These are phyloP conservation scores for Metarhizium album DNA, from an alignment of 2,329 filamentous ascomycete species.

Conservation along the genomic window DNA sequence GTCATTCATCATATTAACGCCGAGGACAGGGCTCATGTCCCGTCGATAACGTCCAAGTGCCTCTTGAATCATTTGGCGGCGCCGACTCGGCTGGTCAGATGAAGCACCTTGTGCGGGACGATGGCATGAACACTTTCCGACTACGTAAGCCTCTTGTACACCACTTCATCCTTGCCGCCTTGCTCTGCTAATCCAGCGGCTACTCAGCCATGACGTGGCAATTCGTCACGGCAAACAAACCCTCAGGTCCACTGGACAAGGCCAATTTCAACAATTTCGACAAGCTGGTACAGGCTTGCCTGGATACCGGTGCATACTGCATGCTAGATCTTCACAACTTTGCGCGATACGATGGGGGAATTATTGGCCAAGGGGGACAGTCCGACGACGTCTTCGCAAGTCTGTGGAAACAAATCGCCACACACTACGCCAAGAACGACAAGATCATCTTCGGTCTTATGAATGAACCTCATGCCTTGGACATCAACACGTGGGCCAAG, in stretches of 20 bases:
- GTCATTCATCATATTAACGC: background rate
- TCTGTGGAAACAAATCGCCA: slow-evolving; percentile 48
- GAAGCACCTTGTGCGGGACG: slow-evolving; percentile 42
- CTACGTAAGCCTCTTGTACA: slow-evolving; percentile 27
- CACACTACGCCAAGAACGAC: slow-evolving; percentile 43
- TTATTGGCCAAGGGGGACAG: slow-evolving; percentile 57
- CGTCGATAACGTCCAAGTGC: slow-evolving; percentile 22
- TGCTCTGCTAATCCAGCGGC: background rate
- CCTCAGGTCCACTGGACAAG: slow-evolving; percentile 38
- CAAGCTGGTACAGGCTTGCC: slow-evolving; percentile 43
- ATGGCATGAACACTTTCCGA: slow-evolving; percentile 43
- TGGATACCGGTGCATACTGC: slow-evolving; percentile 45
- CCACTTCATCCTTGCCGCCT: background rate
- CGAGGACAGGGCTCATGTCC: slow-evolving; percentile 27
- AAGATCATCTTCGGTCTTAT: slow-evolving; percentile 52
- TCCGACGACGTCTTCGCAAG: slow-evolving; percentile 45
- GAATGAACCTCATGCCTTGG: slow-evolving; percentile 57
- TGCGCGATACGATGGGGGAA: slow-evolving; percentile 48
- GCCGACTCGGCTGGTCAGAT: slow-evolving; percentile 39
- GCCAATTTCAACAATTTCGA: slow-evolving; percentile 42
- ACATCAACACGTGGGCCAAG: slow-evolving; percentile 45
- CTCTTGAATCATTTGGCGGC: slow-evolving; percentile 20
- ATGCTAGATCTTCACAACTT: slow-evolving; percentile 51
- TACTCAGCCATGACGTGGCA: slow-evolving; percentile 40
- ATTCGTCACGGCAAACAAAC: slow-evolving; percentile 41